These are phyloP conservation scores for Chrysanthemum lavandulifolium DNA, from an alignment of 129 eudicot species.

Conservation along the genomic window DNA sequence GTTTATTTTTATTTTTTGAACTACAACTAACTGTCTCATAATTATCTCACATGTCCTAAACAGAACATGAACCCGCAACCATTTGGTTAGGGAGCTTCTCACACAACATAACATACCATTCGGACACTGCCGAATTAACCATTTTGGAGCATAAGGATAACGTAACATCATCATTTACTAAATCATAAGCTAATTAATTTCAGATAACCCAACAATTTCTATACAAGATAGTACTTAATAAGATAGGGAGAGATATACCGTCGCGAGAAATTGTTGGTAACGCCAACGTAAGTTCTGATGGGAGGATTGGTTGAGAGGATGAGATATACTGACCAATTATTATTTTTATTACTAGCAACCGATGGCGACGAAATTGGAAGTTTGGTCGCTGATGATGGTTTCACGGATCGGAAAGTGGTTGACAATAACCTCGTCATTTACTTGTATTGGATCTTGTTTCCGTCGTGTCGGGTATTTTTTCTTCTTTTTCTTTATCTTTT, in stretches of 20 bases:
- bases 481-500: too few relatives aligned
- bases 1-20: too few relatives aligned
- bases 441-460: background rate
- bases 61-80: too few relatives aligned
- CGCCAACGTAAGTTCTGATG: constrained; percentile 91
- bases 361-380: constrained; percentile 16
- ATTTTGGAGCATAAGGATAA: too few relatives aligned
- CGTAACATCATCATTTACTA: background rate
- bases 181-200: background rate
- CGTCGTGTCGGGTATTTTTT: too few relatives aligned
- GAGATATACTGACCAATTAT: constrained; percentile 68
- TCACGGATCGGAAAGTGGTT: constrained; percentile 51
- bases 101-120: too few relatives aligned
- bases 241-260: constrained; percentile 44
- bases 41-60: too few relatives aligned
- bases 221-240: background rate
- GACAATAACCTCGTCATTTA: constrained; percentile 49
- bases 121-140: too few relatives aligned
- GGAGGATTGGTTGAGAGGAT: constrained; percentile 81
- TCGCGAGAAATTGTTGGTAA: constrained; percentile 78
- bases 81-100: too few relatives aligned
- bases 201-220: background rate
- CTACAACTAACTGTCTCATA: too few relatives aligned
- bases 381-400: constrained; percentile 36
- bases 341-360: background rate